These are phyloP conservation scores for Brachypodium distachyon DNA, from an alignment of 202 grass and related monocot genomes.

Conservation along the genomic window DNA sequence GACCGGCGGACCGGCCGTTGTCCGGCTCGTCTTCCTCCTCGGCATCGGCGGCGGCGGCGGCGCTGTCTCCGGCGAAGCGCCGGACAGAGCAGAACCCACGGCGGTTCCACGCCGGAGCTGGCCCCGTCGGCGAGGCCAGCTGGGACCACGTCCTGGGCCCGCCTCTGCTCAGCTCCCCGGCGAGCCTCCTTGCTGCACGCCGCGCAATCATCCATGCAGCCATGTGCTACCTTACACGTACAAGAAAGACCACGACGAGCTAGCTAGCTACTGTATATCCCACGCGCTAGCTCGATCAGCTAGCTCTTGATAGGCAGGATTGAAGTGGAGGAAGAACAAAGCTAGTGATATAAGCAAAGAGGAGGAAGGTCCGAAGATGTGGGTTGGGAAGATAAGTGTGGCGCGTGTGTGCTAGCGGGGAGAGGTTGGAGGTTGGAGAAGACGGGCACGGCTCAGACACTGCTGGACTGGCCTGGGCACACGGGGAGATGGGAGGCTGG, in stretches of 20 bases:
- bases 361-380: neutral
- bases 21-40: conserved; percentile 35
- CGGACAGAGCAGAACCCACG: conserved; percentile 34
- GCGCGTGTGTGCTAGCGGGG: neutral
- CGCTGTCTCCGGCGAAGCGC: conserved; percentile 21
- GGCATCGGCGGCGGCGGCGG: neutral
- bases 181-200: neutral
- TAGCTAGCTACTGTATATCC: too few relatives aligned
- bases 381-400: conserved; percentile 46
- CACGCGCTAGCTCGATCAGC: neutral
- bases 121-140: neutral
- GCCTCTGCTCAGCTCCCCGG: neutral
- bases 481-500: neutral
- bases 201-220: conserved; percentile 14
- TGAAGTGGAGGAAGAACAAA: neutral
- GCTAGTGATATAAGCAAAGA: neutral
- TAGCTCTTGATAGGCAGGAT: too few relatives aligned
- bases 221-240: too few relatives aligned
- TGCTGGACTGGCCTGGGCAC: neutral
- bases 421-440: neutral
- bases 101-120: neutral
- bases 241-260: too few relatives aligned
- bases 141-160: neutral
- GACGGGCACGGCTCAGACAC: conserved; percentile 35
- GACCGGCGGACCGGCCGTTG: neutral